These are phyloP conservation scores for Sporodiniella umbellata DNA, from an alignment of 371 early-diverging fungal species.

Conservation along the genomic window DNA sequence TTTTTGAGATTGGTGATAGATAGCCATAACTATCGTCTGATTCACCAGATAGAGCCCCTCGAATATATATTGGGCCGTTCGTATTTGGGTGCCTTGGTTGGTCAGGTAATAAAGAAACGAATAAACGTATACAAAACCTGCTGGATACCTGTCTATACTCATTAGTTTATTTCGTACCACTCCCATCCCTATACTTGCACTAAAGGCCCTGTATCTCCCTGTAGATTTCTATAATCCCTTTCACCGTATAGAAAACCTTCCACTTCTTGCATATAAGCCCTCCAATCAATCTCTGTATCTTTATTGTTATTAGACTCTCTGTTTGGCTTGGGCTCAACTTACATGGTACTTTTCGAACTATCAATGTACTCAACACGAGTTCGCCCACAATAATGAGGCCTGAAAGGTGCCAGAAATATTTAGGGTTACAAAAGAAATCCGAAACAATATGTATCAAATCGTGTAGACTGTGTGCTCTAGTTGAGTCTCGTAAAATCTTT, in stretches of 20 bases:
- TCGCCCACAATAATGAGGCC: slow-evolving; percentile 53
- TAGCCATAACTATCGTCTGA: slow-evolving; percentile 55
- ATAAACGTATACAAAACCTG: slow-evolving; percentile 90
- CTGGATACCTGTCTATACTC: slow-evolving; percentile 71
- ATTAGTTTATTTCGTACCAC: neutral
- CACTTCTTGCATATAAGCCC: slow-evolving; percentile 92
- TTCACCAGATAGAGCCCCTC: slow-evolving; percentile 71
- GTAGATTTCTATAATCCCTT: slow-evolving; percentile 71
- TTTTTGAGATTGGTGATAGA: slow-evolving; percentile 57
- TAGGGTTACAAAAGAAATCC: slow-evolving; percentile 30
- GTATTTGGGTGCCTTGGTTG: slow-evolving; percentile 62
- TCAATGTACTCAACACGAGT: slow-evolving; percentile 39
- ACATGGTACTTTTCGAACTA: slow-evolving; percentile 55
- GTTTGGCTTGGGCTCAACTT: slow-evolving; percentile 7
- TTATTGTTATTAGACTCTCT: neutral
- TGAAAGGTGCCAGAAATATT: slow-evolving; percentile 69
- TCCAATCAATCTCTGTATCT: slow-evolving; percentile 96
- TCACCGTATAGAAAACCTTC: slow-evolving; percentile 75
- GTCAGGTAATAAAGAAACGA: slow-evolving; percentile 69
- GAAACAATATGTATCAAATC: slow-evolving; percentile 1
- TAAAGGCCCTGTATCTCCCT: slow-evolving; percentile 92
- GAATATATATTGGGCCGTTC: slow-evolving; percentile 79
- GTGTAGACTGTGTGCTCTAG: slow-evolving; percentile 3
- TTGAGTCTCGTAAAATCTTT: neutral
- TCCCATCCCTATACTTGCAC: slow-evolving; percentile 56